Conservation (phyloP, 1,284 basidiomycete species). For the Gymnopus androsaceus region DNA sequence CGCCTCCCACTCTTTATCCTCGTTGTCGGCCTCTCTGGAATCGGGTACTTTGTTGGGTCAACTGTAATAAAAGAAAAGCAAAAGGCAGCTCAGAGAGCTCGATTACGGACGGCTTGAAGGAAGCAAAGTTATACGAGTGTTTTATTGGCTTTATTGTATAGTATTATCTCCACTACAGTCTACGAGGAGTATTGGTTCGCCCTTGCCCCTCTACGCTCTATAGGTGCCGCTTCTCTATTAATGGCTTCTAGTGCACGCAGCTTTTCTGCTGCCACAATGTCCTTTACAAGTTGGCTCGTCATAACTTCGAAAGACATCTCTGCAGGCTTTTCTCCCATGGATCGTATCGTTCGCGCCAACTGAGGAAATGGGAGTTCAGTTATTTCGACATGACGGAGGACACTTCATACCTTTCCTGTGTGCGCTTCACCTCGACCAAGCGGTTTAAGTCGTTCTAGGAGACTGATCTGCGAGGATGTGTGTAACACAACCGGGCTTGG, state of each 20-base stretch:
- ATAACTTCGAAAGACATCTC: conserved; percentile 45
- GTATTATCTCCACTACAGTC: conserved; percentile 17
- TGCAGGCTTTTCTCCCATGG: conserved; percentile 49
- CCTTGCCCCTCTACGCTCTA: conserved; percentile 28
- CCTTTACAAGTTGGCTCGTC: conserved; percentile 55
- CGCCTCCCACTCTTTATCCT: conserved; percentile 83
- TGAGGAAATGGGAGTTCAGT: conserved; percentile 25
- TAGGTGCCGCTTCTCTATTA: conserved; percentile 33
- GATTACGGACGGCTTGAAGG: conserved; percentile 51
- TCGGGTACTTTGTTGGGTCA: conserved; percentile 77
- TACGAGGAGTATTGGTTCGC: no score
- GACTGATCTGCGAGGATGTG: conserved; percentile 47
- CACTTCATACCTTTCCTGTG: conserved; percentile 45
- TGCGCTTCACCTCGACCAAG: conserved; percentile 49
- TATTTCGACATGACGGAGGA: background rate
- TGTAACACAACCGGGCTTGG: conserved; percentile 57
- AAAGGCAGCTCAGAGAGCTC: conserved; percentile 62
- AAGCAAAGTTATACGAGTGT: background rate
- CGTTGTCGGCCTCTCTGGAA: conserved; percentile 72
- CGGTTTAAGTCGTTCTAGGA: conserved; percentile 49
- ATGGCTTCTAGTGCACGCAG: conserved; percentile 46
- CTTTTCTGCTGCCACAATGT: conserved; percentile 64
- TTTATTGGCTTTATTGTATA: background rate
- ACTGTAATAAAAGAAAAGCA: conserved; percentile 77
- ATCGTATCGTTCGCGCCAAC: conserved; percentile 53